Evolutionary conservation across 2,329 filamentous ascomycete genomes (phyloP), one percentile per base, ranked within the genome.

Genomic region (Mycosphaerella sp.): DNA sequence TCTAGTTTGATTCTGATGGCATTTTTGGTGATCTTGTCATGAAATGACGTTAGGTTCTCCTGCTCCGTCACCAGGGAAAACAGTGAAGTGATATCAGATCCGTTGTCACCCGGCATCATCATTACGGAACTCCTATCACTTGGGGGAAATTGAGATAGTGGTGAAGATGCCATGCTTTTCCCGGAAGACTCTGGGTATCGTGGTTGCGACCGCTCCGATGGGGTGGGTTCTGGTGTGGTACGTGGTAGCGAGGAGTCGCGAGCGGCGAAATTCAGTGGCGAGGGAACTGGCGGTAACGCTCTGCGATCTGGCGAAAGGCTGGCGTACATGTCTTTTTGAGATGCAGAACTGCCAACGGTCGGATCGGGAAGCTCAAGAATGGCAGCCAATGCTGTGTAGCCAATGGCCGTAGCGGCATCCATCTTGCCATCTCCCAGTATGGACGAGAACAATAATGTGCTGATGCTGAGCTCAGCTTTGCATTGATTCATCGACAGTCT

Each of bases 371-470:
- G 65, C 52, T 84, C 80, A 9, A 87, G 75, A 2, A 83, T 83
- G 8, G 83, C 83, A 1, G 81, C 79, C 6, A 87, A 75, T 4
- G 82, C 82, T 1, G 82, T 83, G 64, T 85, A 87, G 42, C 84
- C 84, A 44, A 85, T 84, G 14, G 82, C 82, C 41, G 81, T 76
- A 10, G 81, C 77, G 12, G 78, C 77, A 59, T 85, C 81, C 12
- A 80, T 78, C 64, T 78, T 80, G 31, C 32, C 45, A 17, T 76
- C 74, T 31, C 81, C 82, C 3, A 86, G 72, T 17, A 78, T 81
- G 82, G 83, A 86, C 60, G 84, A 78, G 67, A 86, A 82, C 62
- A 65, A 46, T 41, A 61, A 26, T 3, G 58, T 47, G 39, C 56
- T 64, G 74, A 85, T 82, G 61, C 78, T 79, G 46, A 87, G 69